Conservation (phyloP, 2,329 filamentous ascomycete species). For the Neurospora crassa region DNA sequence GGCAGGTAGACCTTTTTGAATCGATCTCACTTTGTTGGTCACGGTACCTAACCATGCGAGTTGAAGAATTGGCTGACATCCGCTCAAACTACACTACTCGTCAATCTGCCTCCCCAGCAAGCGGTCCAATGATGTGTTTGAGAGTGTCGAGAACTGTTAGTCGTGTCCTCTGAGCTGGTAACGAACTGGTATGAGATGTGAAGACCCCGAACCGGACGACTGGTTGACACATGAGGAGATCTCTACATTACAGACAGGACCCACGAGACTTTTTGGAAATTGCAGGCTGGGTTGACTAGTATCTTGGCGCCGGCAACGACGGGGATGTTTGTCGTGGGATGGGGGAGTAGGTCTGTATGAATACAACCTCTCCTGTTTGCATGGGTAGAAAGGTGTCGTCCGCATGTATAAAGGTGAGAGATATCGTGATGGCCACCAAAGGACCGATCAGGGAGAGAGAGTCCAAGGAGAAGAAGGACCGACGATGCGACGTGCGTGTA, state of each 20-base stretch:
- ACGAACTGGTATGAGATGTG: background rate
- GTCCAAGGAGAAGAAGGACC: no score
- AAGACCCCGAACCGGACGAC: background rate
- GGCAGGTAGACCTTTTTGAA: background rate
- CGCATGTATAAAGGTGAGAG: background rate
- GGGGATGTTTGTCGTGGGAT: background rate
- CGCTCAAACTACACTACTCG: background rate
- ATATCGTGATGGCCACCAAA: background rate
- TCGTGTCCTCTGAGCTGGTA: background rate
- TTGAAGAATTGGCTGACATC: background rate
- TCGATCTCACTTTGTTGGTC: background rate
- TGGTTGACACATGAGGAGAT: background rate
- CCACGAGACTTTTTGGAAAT: background rate
- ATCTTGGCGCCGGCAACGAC: background rate
- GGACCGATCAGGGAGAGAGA: no score
- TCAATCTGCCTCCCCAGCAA: background rate
- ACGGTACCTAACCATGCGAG: background rate
- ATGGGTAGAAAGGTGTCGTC: background rate
- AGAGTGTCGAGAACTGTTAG: background rate
- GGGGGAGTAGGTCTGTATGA: background rate
- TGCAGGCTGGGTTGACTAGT: background rate
- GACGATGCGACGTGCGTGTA: background rate
- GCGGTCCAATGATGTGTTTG: background rate
- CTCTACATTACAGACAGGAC: background rate
- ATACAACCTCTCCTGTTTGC: background rate